Evolutionary conservation across 2,329 filamentous ascomycete species (phyloP).

Genomic region (Cordyceps farinosa): DNA sequence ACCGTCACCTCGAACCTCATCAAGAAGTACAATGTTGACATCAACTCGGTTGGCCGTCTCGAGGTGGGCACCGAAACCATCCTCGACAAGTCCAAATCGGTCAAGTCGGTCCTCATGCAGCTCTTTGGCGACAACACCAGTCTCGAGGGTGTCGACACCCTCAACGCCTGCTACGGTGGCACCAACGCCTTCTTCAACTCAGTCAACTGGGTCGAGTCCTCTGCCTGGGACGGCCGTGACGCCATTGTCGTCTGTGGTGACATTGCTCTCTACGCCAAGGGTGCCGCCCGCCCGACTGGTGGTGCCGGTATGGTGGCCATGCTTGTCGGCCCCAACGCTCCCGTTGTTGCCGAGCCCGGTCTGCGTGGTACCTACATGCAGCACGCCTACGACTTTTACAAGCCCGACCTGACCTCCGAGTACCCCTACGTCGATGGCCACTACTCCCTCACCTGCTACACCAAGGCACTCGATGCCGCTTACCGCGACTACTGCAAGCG

Average conservation of each 20-base stretch:
- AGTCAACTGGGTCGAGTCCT: conserved; percentile 83
- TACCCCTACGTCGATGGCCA: conserved; percentile 84
- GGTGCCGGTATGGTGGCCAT: conserved; percentile 77
- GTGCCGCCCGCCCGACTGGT: conserved; percentile 74
- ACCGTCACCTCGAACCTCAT: conserved; percentile 75
- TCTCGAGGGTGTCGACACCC: conserved; percentile 76
- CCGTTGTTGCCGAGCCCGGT: conserved; percentile 72
- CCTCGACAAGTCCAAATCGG: conserved; percentile 86
- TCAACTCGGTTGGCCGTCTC: conserved; percentile 72
- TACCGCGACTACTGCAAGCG: conserved; percentile 78
- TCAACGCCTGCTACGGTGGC: conserved; percentile 84
- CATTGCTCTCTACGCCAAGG: conserved; percentile 83
- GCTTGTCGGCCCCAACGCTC: conserved; percentile 74
- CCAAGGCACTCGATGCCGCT: conserved; percentile 72
- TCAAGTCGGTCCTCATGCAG: conserved; percentile 87
- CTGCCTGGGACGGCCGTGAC: conserved; percentile 79
- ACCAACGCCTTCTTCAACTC: conserved; percentile 82
- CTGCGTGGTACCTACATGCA: conserved; percentile 77
- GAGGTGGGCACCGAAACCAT: conserved; percentile 85
- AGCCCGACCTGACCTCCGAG: conserved; percentile 82
- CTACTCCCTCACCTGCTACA: conserved; percentile 80
- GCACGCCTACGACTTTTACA: conserved; percentile 88
- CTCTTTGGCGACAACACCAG: conserved; percentile 80
- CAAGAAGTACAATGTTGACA: conserved; percentile 78
- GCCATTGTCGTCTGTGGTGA: conserved; percentile 77